These are phyloP conservation scores for Physcomitrium patens DNA, from an alignment of 225 moss, liverwort and hornwort genomes.

Conservation along the genomic window DNA sequence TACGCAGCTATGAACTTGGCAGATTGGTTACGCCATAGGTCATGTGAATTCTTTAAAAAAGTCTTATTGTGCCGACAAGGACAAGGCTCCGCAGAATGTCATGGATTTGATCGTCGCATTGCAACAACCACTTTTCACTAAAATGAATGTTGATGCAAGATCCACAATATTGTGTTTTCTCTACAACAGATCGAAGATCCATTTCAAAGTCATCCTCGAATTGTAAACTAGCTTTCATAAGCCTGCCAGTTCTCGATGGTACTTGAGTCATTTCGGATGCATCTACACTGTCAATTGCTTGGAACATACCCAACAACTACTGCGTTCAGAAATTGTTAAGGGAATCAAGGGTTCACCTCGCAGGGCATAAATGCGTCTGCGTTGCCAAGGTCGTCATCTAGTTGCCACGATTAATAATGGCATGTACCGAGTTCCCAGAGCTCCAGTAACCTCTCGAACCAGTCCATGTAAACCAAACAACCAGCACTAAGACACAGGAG, in stretches of 20 bases:
- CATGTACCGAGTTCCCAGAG: conserved; percentile 23
- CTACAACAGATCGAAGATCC: background rate
- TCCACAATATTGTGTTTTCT: conserved; percentile 1
- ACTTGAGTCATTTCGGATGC: conserved; percentile 5
- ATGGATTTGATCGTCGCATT: conserved; percentile 82
- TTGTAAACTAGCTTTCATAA: background rate
- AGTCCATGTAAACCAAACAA: conserved; percentile 11
- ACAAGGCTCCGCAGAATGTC: conserved; percentile 80
- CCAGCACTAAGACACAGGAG: conserved; percentile 5
- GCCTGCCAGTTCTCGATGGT: conserved; percentile 4
- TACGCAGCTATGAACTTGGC: background rate
- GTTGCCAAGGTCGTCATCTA: conserved; percentile 53
- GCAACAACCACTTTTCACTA: conserved; percentile 83
- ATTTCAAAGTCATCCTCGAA: conserved; percentile 2
- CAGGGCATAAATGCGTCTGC: conserved; percentile 51
- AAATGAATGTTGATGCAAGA: conserved; percentile 32
- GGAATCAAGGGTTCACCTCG: conserved; percentile 40
- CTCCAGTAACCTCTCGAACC: conserved; percentile 26
- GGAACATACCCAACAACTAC: conserved; percentile 5
- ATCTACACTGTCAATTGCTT: background rate
- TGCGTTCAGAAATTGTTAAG: background rate
- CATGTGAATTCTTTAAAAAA: conserved; percentile 66
- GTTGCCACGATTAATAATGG: conserved; percentile 69
- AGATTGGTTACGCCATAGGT: background rate
- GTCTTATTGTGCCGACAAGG: conserved; percentile 68